These are phyloP conservation scores for Onygenales sp. DNA, from an alignment of 2,329 filamentous ascomycete species.

Conservation along the genomic window DNA sequence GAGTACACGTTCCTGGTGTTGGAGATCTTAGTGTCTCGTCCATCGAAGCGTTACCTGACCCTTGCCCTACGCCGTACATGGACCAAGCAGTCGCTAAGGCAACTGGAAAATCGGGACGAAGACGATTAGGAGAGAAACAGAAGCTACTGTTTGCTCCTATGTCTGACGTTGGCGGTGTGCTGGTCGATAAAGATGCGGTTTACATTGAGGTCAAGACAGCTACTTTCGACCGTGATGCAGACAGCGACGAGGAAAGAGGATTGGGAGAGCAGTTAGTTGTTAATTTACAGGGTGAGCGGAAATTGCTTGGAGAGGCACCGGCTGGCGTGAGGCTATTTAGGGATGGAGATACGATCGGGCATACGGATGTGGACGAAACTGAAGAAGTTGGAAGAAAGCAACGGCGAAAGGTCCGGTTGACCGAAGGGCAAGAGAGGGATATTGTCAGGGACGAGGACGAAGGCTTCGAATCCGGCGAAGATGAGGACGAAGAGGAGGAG, in stretches of 20 bases:
- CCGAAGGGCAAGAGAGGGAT: constrained; percentile 39
- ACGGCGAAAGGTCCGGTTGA: constrained; percentile 41
- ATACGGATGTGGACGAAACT: constrained; percentile 42
- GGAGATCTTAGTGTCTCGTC: constrained; percentile 77
- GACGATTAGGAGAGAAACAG: constrained; percentile 87
- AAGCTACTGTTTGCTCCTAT: constrained; percentile 94
- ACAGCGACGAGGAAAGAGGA: constrained; percentile 64
- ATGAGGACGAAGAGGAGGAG: constrained; percentile 37
- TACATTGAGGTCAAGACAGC: constrained; percentile 68
- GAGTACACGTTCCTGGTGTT: constrained; percentile 85
- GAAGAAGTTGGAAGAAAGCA: constrained; percentile 50
- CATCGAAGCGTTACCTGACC: constrained; percentile 84
- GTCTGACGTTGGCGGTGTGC: constrained; percentile 91
- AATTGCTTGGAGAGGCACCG: constrained; percentile 70
- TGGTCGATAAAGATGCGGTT: constrained; percentile 94
- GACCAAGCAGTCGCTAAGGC: constrained; percentile 78
- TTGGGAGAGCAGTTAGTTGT: constrained; percentile 93
- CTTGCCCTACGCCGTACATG: constrained; percentile 87
- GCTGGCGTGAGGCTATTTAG: constrained; percentile 79
- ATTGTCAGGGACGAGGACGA: constrained; percentile 52
- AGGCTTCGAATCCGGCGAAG: constrained; percentile 42
- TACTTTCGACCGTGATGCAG: constrained; percentile 59
- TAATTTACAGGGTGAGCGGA: constrained; percentile 72
- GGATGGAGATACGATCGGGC: constrained; percentile 55
- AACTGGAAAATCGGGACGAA: constrained; percentile 69